Evolutionary conservation across 2,329 filamentous ascomycete genomes (phyloP), one percentile per base, ranked within the genome.

Genomic region (Ophiostoma australiae): DNA sequence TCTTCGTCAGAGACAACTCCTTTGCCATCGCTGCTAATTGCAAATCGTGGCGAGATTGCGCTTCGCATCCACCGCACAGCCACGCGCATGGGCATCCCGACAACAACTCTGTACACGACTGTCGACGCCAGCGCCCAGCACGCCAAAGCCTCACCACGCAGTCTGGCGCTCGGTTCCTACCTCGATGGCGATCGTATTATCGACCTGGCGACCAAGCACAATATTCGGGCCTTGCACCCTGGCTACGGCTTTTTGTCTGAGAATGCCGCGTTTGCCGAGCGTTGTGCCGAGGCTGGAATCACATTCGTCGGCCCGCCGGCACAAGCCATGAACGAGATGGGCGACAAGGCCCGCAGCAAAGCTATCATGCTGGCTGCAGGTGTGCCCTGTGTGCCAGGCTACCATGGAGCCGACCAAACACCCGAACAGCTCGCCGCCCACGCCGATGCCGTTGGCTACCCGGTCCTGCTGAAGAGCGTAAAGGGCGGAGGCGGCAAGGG

Each of bases 181-280:
- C 89, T 99, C 61, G 94, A 99, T 79, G 94, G 94, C 71, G 92
- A 97, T 77, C 89, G 91, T 74, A 98, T 99, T 78, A 94, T 99
- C 74, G 86, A 88, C 37, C 88, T 97, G 72, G 95, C 94, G 17
- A 93, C 94, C 81, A 85, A 91, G 76, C 88, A 94, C 77, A 91
- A 91, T 63, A 97, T 96, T 77, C 88, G 94, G 78, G 94, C 93
- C 4, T 90, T 99, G 75, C 95, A 99, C 80, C 95, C 95, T 0
- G 95, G 95, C 33, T 99, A 99, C 82, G 95, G 95, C 63, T 99
- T 97, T 78, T 82, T 98, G 74, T 96, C 92, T 73, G 95, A 99
- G 82, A 99, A 99, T 80, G 90, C 94, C 8, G 88, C 85, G 6
- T 99, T 99, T 79, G 95, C 95, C 3, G 88, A 89, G 76, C 90